Conservation (phyloP, 495 filamentous ascomycete species). For the Elaphomyces granulatus region DNA sequence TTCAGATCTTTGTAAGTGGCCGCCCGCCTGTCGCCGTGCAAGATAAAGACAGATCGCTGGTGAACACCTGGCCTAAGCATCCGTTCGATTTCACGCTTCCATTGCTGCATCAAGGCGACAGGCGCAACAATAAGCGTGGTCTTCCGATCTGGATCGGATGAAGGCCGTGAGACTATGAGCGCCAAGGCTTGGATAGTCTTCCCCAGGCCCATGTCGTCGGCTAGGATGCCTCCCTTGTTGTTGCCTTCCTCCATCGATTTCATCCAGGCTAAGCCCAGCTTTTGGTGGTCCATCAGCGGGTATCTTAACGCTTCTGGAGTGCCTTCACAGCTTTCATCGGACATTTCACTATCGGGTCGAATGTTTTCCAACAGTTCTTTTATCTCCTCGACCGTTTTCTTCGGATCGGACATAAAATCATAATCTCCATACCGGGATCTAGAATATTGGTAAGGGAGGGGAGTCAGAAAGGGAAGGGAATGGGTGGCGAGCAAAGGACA, state of each 20-base stretch:
- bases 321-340: conserved; percentile 48
- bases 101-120: conserved; percentile 76
- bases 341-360: conserved; percentile 55
- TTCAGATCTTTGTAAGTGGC: conserved; percentile 46
- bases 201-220: conserved; percentile 90
- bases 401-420: too few species aligned
- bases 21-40: conserved; percentile 45
- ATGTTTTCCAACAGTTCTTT: conserved; percentile 56
- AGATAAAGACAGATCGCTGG: conserved; percentile 48
- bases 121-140: conserved; percentile 83
- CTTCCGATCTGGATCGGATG: conserved; percentile 47
- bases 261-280: conserved; percentile 71
- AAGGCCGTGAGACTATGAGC: conserved; percentile 60
- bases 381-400: conserved; percentile 48
- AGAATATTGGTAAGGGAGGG: too few species aligned
- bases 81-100: conserved; percentile 68
- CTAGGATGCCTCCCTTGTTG: conserved; percentile 73
- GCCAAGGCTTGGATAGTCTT: conserved; percentile 92
- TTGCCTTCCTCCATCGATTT: conserved; percentile 62
- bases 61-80: conserved; percentile 49
- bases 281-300: conserved; percentile 67
- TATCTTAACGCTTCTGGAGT: conserved; percentile 61
- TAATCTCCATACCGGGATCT: too few species aligned
- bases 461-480: too few species aligned
- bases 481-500: too few species aligned